Percentiles rank a stretch among this genome's conserved stretches.
These are phyloP conservation scores for Gossypium herbaceum DNA, from an alignment of 345 rosid species.

Conservation along the genomic window DNA sequence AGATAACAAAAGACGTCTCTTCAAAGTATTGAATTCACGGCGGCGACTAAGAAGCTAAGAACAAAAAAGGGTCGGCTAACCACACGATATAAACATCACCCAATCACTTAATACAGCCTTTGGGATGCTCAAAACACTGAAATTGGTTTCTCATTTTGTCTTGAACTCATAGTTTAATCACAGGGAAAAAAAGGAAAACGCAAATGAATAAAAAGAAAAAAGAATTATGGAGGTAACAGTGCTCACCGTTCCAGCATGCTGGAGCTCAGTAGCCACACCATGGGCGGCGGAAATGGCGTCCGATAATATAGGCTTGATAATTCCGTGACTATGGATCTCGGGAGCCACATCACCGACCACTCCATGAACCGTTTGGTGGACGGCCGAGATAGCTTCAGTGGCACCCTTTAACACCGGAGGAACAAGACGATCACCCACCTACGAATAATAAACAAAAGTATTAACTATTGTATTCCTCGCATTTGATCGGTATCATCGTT, in stretches of 20 bases:
- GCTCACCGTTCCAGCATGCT: background rate
- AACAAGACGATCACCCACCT: background rate
- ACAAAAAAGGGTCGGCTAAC: background rate
- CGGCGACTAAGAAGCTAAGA: background rate
- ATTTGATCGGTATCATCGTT: background rate
- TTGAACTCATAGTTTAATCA: background rate
- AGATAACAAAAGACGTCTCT: no score
- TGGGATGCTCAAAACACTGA: background rate
- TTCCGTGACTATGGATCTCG: background rate
- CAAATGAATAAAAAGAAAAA: background rate
- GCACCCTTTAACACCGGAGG: no score
- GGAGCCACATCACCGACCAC: slow-evolving; percentile 49
- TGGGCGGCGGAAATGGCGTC: background rate
- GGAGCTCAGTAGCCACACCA: background rate
- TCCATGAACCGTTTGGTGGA: slow-evolving; percentile 55
- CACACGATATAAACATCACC: background rate
- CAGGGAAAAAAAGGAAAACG: background rate
- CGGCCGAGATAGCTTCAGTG: slow-evolving; percentile 59
- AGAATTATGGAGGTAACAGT: background rate
- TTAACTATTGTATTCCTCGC: background rate
- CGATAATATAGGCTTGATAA: background rate
- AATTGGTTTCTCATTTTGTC: background rate
- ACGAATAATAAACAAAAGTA: background rate
- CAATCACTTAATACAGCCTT: background rate
- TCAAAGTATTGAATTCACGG: background rate